Percentiles rank a stretch among this genome's conserved stretches.
These are phyloP conservation scores for Aleurites moluccanus DNA, from an alignment of 441 rosid species.

Conservation along the genomic window DNA sequence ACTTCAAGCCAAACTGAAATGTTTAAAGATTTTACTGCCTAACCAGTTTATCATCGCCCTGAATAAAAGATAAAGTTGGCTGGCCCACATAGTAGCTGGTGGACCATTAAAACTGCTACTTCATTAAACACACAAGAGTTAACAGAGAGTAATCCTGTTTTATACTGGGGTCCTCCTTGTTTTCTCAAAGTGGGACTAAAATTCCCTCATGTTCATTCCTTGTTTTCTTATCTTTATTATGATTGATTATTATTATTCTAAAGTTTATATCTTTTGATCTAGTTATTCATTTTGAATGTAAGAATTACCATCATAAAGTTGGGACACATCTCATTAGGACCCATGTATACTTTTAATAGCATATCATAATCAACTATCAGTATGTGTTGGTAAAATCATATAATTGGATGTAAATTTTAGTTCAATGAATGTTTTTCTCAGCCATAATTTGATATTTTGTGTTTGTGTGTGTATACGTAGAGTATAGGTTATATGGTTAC, in stretches of 20 bases:
- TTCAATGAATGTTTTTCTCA: background rate
- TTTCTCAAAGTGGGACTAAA: background rate
- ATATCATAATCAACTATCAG: no score
- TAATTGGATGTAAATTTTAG: no score
- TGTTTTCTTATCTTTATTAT: no score
- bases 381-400: no score
- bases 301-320: no score
- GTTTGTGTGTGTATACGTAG: background rate
- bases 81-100: background rate
- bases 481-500: background rate
- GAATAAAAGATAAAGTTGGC: background rate
- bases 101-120: background rate
- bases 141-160: background rate
- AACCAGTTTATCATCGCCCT: background rate
- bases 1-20: background rate
- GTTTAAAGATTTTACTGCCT: background rate
- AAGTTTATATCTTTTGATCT: no score
- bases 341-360: background rate
- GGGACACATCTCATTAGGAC: background rate
- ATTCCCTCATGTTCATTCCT: no score
- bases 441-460: background rate
- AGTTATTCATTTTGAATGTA: no score
- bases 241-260: no score
- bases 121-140: background rate
- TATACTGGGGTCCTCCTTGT: background rate